Evolutionary conservation across 352 stramenopile genomes (phyloP), one percentile per base, ranked within the genome.

Genomic region (Globisporangium alternatum): DNA sequence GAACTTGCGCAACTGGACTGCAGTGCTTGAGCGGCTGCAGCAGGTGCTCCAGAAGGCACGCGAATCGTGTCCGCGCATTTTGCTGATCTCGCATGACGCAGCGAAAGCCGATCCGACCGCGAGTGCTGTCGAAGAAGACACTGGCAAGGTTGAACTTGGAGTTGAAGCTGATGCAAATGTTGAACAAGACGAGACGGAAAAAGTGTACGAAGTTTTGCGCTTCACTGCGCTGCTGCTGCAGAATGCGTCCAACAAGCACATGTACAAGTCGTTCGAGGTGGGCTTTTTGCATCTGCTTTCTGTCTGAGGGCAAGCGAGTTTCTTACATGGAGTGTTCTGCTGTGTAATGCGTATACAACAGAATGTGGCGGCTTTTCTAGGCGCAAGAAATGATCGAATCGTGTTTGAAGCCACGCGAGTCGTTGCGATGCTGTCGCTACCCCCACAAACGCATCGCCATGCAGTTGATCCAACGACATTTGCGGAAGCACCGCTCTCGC

Each of bases 211-310:
- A 61, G 70, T 86, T 22, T 62, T 96, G 65, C 86, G 86, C 3
- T 93, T 94, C 61, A 80, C 73, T 5, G 82, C 81, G 15, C 80
- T 91, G 44, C 60, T 96, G 48, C 76, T 94, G 41, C 84, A 93
- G 39, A 96, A 96, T 60, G 74, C 88, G 2, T 74, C 76, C 6
- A 90, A 92, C 67, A 96, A 96, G 65, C 79, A 87, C 30, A 60
- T 83, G 28, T 96, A 88, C 64, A 73, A 76, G 61, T 90, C 82
- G 4, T 58, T 77, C 15, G 81, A 92, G 63, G 68, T 85, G 54
- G 12, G 72, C 52, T 13, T 21, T 6, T 43, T 51, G 15, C 9
- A 56, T 55, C 9, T 45, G 10, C 17, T 37, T 19, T 43, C 47
- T 65, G 30, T 9, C 9, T 60, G 25, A 19, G 25, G 19, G 28